These are phyloP conservation scores for Solanum clarkiae DNA, from an alignment of 257 asterid species.

Conservation along the genomic window DNA sequence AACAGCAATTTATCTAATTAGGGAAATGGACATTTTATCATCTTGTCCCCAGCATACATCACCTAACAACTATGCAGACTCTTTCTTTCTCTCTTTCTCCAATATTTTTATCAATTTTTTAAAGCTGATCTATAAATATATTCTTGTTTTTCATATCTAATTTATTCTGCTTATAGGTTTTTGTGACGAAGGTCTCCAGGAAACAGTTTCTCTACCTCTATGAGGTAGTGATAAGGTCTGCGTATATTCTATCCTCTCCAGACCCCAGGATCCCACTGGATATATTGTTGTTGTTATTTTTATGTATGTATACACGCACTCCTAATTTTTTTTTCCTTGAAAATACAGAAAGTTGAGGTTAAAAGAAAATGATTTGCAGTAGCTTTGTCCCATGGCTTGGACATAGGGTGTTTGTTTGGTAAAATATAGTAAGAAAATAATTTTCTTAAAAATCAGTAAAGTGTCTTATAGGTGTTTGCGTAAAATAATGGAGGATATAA, in stretches of 20 bases:
- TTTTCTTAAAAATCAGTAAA: not conserved
- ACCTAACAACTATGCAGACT: slow-evolving; percentile 20
- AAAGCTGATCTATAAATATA: not conserved
- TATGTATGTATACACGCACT: not conserved
- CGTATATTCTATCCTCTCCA: no score
- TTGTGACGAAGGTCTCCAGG: no score
- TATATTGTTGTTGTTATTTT: no score
- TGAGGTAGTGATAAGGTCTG: no score
- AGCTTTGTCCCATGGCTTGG: not conserved
- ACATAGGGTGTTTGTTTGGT: not conserved
- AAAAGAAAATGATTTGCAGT: not conserved
- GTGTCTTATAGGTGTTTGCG: not conserved
- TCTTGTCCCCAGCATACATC: slow-evolving; percentile 28
- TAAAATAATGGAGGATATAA: not conserved
- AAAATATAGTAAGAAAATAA: not conserved
- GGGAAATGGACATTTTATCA: slow-evolving; percentile 13
- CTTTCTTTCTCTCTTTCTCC: not conserved
- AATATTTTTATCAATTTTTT: not conserved
- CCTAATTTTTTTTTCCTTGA: not conserved
- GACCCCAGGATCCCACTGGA: fast-evolving
- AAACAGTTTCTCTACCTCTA: no score
- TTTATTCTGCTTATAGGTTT: no score
- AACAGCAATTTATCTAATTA: slow-evolving; percentile 17
- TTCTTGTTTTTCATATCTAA: no score
- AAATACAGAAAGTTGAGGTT: not conserved